Conservation (phyloP, 1,139 yeast species). For the Zhuliangozyma parablackwelliae region DNA sequence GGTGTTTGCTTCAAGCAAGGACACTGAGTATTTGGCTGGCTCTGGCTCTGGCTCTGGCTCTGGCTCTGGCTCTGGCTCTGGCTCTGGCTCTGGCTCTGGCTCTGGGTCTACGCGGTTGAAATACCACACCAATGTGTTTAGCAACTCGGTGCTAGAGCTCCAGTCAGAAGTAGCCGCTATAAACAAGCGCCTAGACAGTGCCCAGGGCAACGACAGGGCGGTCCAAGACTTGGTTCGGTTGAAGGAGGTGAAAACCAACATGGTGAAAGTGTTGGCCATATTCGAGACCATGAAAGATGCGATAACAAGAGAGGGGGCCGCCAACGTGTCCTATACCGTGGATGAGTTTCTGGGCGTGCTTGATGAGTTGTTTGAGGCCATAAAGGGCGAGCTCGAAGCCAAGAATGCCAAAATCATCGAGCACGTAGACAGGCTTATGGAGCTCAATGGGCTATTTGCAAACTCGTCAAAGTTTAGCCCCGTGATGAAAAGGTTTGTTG, state of each 20-base stretch:
- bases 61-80: constrained; percentile 2
- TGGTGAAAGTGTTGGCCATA: constrained; percentile 39
- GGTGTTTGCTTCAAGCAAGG: constrained; percentile 17
- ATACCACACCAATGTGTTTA: constrained; percentile 57
- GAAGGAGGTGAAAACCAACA: constrained; percentile 39
- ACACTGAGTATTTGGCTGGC: constrained; percentile 10
- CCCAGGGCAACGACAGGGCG: constrained; percentile 15
- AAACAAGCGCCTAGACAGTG: constrained; percentile 19
- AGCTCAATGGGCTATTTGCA: constrained; percentile 48
- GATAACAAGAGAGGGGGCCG: constrained; percentile 9
- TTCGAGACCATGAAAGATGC: constrained; percentile 35
- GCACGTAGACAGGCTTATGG: constrained; percentile 40
- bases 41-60: neutral
- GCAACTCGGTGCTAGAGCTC: constrained; percentile 52
- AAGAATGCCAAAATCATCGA: constrained; percentile 23
- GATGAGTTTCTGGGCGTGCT: constrained; percentile 37
- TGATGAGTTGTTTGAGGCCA: constrained; percentile 35
- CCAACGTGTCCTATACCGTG: constrained; percentile 7
- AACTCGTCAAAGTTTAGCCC: constrained; percentile 46
- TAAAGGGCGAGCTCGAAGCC: constrained; percentile 8
- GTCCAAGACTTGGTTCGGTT: constrained; percentile 41
- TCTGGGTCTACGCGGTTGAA: constrained; percentile 45
- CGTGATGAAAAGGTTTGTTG: constrained; percentile 35
- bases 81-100: neutral
- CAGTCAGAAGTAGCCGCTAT: constrained; percentile 42